These are phyloP conservation scores for Chaetomiaceae sp. DNA, from an alignment of 2,329 filamentous ascomycete species.

Conservation along the genomic window DNA sequence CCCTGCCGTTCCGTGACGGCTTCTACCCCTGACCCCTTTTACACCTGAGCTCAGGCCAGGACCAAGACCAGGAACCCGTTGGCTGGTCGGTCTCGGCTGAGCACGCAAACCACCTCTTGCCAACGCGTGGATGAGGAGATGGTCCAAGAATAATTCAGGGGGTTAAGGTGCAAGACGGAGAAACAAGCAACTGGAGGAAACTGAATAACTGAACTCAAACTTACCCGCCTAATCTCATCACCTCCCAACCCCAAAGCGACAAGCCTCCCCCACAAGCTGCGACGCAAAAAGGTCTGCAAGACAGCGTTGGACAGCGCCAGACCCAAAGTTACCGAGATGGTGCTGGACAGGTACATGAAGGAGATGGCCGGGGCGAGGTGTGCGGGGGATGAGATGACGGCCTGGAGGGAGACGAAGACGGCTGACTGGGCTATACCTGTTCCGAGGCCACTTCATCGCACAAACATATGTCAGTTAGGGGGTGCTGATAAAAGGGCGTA, in stretches of 20 bases:
- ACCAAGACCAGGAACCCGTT: too few species aligned
- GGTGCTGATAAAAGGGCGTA: background rate
- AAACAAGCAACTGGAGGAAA: too few species aligned
- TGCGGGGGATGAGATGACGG: slow-evolving; percentile 32
- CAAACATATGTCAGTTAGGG: background rate
- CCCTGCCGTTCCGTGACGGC: too few species aligned
- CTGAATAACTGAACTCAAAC: too few species aligned
- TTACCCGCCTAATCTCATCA: slow-evolving; percentile 24
- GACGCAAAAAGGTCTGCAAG: slow-evolving; percentile 29
- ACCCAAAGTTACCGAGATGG: slow-evolving; percentile 37
- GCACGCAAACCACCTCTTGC: too few species aligned
- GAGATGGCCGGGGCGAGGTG: slow-evolving; percentile 40
- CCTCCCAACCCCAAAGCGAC: slow-evolving; percentile 23
- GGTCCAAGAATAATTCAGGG: too few species aligned
- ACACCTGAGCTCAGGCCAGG: too few species aligned
- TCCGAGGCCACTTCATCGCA: slow-evolving; percentile 36
- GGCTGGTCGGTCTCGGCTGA: too few species aligned
- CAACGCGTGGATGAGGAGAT: too few species aligned
- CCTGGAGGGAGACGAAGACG: slow-evolving; percentile 41
- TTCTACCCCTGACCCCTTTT: too few species aligned
- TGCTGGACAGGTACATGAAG: slow-evolving; percentile 37
- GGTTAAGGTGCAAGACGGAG: too few species aligned
- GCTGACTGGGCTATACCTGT: slow-evolving; percentile 39
- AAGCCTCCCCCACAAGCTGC: slow-evolving; percentile 23
- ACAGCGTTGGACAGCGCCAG: slow-evolving; percentile 37